Base-by-base conservation (phyloP, 1,139 yeast genomes). In the Geotrichum macrosporum region DNA sequence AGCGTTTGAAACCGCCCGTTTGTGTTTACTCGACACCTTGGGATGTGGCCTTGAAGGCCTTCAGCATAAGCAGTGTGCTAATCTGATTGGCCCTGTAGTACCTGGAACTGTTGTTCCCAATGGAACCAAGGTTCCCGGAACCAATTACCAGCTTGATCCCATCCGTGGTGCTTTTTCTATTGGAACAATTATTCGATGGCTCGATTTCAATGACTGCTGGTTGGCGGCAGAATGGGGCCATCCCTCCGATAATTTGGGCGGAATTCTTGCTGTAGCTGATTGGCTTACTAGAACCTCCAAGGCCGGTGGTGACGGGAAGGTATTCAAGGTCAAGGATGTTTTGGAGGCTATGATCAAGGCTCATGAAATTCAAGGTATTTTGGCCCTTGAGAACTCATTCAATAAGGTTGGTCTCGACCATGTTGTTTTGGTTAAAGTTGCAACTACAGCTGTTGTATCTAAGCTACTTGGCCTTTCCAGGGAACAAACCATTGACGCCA, bases 141-240 rank as follows among this genome's bases (percentile, higher is more conserved):
- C 82, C 2, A 51, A 60, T 38, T 68, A 72, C 55, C 70, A 67
- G 53, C 63, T 74, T 55, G 81, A 77, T 58, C 81, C 82, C 12
- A 68, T 77, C 35, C 70, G 76, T 47, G 81, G 77, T 37, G 80
- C 81, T 21, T 77, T 77, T 62, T 66, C 77, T 41, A 73, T 76
- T 51, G 81, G 81, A 9, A 73, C 80, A 18, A 62, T 73, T 52
- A 75, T 77, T 54, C 68, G 82, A 51, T 77, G 81, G 81, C 64
- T 77, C 50, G 82, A 77, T 54, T 77, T 71, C 65, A 77, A 77
- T 54, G 81, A 77, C 60, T 76, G 81, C 61, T 77, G 81, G 81
- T 63, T 77, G 36, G 82, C 82, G 45, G 80, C 80, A 26, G 82
- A 77, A 59, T 77, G 82, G 81, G 82, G 82, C 5, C 81, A 77